phyloP scores from a whole-genome alignment of 2,329 filamentous ascomycete genomes.

The Dothideomycetidae sp. region DNA sequence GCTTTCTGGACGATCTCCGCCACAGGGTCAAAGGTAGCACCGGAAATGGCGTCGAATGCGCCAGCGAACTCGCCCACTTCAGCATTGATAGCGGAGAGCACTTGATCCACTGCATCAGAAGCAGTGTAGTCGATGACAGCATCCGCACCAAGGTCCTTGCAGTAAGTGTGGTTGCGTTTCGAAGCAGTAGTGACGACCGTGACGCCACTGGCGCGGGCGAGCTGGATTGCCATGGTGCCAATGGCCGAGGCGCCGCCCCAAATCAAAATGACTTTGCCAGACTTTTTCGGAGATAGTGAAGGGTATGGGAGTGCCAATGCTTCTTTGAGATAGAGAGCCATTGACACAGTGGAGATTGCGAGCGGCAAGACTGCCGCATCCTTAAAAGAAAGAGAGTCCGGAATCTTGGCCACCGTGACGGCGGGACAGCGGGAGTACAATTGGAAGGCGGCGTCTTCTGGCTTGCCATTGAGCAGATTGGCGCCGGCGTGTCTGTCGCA shows the following conservation, averaged over 20 bases:
- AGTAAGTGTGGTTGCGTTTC: slow-evolving; percentile 21
- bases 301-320: slow-evolving; percentile 28
- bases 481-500: slow-evolving; percentile 2
- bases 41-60: slow-evolving; percentile 25
- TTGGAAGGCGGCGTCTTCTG: slow-evolving; percentile 17
- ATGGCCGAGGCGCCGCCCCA: slow-evolving; percentile 25
- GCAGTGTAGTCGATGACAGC: slow-evolving; percentile 23
- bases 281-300: slow-evolving; percentile 18
- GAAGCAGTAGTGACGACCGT: slow-evolving; percentile 22
- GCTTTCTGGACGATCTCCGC: background rate
- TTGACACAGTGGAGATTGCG: slow-evolving; percentile 30
- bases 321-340: slow-evolving; percentile 29
- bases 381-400: slow-evolving; percentile 24
- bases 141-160: slow-evolving; percentile 19
- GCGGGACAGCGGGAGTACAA: slow-evolving; percentile 21
- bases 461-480: slow-evolving; percentile 8
- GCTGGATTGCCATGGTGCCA: slow-evolving; percentile 21
- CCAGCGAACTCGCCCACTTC: slow-evolving; percentile 27
- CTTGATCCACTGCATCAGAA: slow-evolving; percentile 22
- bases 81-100: slow-evolving; percentile 25
- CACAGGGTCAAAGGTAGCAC: background rate
- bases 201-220: slow-evolving; percentile 23
- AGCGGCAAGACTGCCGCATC: slow-evolving; percentile 30
- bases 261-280: slow-evolving; percentile 26
- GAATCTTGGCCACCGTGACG: slow-evolving; percentile 25